Percentiles rank a stretch among this genome's conserved stretches.
These are phyloP conservation scores for Cryptococcus maquisensis DNA, from an alignment of 1,284 basidiomycete genomes.

Conservation along the genomic window DNA sequence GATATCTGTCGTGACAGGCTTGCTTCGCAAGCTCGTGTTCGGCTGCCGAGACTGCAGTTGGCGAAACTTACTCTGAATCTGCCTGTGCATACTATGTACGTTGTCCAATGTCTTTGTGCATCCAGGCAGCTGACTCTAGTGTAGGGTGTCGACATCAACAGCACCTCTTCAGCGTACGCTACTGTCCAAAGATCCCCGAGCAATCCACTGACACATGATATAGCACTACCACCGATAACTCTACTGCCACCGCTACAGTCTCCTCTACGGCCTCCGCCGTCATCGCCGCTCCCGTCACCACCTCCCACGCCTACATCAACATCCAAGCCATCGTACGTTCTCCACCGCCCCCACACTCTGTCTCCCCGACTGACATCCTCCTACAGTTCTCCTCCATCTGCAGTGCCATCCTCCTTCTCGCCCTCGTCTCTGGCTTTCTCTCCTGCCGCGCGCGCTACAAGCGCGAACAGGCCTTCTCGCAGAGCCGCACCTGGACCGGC, in stretches of 20 bases:
- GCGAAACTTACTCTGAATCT: conserved; percentile 13
- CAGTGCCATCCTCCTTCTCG: conserved; percentile 18
- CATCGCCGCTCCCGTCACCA: conserved; percentile 14
- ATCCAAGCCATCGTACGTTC: conserved; percentile 28
- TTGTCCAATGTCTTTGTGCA: background rate
- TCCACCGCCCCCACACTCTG: background rate
- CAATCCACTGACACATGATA: background rate
- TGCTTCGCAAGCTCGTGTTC: conserved; percentile 18
- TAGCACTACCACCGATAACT: background rate
- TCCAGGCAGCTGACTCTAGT: background rate
- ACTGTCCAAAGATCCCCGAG: background rate
- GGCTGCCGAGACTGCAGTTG: conserved; percentile 13
- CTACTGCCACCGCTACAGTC: background rate
- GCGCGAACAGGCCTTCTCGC: conserved; percentile 16
- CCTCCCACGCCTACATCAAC: conserved; percentile 15
- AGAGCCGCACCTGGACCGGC: conserved; percentile 28
- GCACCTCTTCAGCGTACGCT: conserved; percentile 2
- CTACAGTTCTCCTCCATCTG: conserved; percentile 35
- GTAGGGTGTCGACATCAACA: conserved; percentile 4
- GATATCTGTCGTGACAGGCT: conserved; percentile 3
- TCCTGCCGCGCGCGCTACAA: conserved; percentile 21
- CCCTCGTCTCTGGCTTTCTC: conserved; percentile 25
- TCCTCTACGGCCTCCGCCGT: conserved; percentile 3
- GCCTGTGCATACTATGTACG: conserved; percentile 20
- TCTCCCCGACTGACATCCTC: background rate